These are phyloP conservation scores for Flaveria linearis DNA, from an alignment of 129 eudicot genomes.

Conservation along the genomic window DNA sequence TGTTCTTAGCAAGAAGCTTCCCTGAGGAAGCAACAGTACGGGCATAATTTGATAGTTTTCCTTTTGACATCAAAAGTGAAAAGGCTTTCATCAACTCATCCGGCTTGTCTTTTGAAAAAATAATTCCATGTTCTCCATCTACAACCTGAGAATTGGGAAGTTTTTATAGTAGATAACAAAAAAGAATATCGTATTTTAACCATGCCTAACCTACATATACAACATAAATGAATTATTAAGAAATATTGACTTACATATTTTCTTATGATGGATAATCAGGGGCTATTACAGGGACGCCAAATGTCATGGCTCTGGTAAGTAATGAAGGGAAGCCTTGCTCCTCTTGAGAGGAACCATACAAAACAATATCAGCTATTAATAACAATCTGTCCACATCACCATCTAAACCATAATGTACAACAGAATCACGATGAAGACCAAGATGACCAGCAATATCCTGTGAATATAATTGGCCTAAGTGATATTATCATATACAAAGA, in stretches of 20 bases:
- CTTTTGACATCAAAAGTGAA: constrained; percentile 57
- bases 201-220: constrained; percentile 21
- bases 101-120: constrained; percentile 67
- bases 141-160: constrained; percentile 54
- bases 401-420: constrained; percentile 74
- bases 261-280: constrained; percentile 74
- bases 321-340: constrained; percentile 90
- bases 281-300: constrained; percentile 75
- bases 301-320: constrained; percentile 86
- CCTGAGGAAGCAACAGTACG: constrained; percentile 71
- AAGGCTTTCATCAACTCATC: constrained; percentile 68
- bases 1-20: constrained; percentile 78
- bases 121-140: constrained; percentile 87
- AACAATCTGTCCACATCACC: constrained; percentile 67
- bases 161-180: constrained; percentile 13
- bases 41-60: constrained; percentile 65
- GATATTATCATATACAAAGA: background rate
- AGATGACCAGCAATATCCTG: constrained; percentile 75
- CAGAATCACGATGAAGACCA: constrained; percentile 65
- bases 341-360: constrained; percentile 85
- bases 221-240: constrained; percentile 13
- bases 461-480: background rate
- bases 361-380: constrained; percentile 75
- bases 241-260: constrained; percentile 55
- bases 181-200: constrained; percentile 12